Evolutionary conservation across 2,329 filamentous ascomycete genomes (phyloP), one percentile per base, ranked within the genome.

Genomic region (Paecilomyces sp.): DNA sequence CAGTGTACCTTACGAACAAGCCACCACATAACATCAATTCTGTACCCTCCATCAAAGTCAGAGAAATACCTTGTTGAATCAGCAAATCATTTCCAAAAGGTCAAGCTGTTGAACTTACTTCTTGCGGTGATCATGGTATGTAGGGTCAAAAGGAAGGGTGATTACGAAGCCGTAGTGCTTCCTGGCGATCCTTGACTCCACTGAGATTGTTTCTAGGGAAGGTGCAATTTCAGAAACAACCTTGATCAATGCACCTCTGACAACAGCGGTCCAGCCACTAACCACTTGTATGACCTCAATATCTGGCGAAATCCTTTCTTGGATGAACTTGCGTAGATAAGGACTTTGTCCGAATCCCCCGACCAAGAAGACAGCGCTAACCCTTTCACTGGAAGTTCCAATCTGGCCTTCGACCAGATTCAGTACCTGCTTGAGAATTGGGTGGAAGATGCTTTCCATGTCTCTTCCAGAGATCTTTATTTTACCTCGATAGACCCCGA

Each of bases 301-400:
- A 0, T 57, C 47, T 15, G 60, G 34, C 6, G 55, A 47, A 3
- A 68, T 33, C 1, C 53, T 54, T 4, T 65, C 57, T 7, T 58
- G 54, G 3, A 71, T 56, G n/a, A 61, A 61, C 8, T 62, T 61
- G 9, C 63, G 62, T 15, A 71, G 63, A 41, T 67, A 72, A 1
- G 58, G 58, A 31, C 63, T 72, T 13, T 71, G 63, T 11, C 69
- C 69, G 55, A 72, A 71, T 1, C 68, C 68, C 1, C 70, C 70
- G 1, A 72, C 70, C 0, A 72, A 56, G 1, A 72, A 63, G 1
- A 73, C 61, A 6, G 67, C 61, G 63, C 82, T 80, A 61, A 88
- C 85, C 50, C 85, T 83, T 67, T 84, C 84, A 69, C 82, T 82
- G 41, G 83, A 84, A 15, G 82, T 82, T 75, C 86, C 84, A 64